Conservation (phyloP, 441 rosid species). For the Brassica balearica region DNA sequence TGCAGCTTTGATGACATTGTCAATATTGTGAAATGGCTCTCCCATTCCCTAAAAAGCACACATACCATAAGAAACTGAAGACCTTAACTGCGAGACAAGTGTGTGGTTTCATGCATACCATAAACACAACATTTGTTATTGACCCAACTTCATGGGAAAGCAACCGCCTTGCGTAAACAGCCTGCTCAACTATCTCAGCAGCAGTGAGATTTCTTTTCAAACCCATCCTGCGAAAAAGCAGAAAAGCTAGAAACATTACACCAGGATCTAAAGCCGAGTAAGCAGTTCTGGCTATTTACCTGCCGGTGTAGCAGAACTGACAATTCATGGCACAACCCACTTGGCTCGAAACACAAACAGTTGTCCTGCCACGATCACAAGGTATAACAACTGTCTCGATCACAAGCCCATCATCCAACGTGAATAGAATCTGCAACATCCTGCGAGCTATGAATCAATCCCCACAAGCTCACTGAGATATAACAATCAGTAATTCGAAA, state of each 20-base stretch:
- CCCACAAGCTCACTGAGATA: slow-evolving; percentile 15
- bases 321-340: slow-evolving; percentile 97
- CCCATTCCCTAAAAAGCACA: slow-evolving; percentile 82
- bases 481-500: slow-evolving; percentile 2
- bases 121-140: slow-evolving; percentile 86
- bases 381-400: slow-evolving; percentile 90
- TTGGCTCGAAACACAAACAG: slow-evolving; percentile 93
- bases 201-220: slow-evolving; percentile 79
- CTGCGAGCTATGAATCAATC: slow-evolving; percentile 77
- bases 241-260: background rate
- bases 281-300: slow-evolving; percentile 45
- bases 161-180: slow-evolving; percentile 73
- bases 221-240: slow-evolving; percentile 66
- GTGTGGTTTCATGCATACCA: slow-evolving; percentile 55
- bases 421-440: slow-evolving; percentile 88
- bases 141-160: slow-evolving; percentile 66
- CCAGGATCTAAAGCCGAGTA: background rate
- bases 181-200: slow-evolving; percentile 94
- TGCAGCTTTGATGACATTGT: slow-evolving; percentile 81
- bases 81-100: slow-evolving; percentile 5
- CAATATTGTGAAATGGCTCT: slow-evolving; percentile 89
- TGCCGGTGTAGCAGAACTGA: slow-evolving; percentile 94
- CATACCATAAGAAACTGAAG: background rate
- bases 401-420: slow-evolving; percentile 75
- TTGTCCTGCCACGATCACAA: slow-evolving; percentile 80